phyloP scores from a whole-genome alignment of 345 rosid genomes.

The Physaria fendleri region DNA sequence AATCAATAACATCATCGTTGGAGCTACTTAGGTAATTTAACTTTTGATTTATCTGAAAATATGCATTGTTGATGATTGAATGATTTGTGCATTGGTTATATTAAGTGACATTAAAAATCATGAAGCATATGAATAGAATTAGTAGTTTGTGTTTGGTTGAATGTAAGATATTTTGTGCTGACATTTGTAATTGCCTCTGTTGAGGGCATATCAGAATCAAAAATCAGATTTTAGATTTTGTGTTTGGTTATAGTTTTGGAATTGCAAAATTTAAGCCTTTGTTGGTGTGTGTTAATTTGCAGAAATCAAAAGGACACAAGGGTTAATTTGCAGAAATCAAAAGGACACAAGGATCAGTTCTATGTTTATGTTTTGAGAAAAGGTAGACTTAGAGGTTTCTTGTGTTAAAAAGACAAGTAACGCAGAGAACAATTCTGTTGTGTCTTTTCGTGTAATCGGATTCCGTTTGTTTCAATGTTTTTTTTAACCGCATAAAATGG shows the following conservation, averaged over 20 bases:
- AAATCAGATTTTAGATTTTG: not conserved
- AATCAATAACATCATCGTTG: constrained; percentile 57
- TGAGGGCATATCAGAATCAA: too few species aligned
- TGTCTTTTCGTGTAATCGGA: not conserved
- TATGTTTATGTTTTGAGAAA: not conserved
- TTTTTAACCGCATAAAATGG: too few species aligned
- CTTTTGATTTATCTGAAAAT: not conserved
- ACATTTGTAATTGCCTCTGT: too few species aligned
- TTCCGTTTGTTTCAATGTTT: constrained; percentile 11
- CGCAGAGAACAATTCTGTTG: not conserved
- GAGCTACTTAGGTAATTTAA: constrained; percentile 35
- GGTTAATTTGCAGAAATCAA: constrained; percentile 15
- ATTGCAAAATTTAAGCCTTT: constrained; percentile 5
- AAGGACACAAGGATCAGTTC: not conserved
- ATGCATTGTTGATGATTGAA: not conserved
- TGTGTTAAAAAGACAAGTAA: not conserved
- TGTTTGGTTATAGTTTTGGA: not conserved
- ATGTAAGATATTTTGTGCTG: too few species aligned
- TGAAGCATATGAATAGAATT: too few species aligned
- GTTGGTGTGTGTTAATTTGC: not conserved
- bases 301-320: not conserved
- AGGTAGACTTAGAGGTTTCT: not conserved
- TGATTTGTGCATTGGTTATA: not conserved
- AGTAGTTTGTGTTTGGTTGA: too few species aligned
- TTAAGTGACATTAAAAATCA: too few species aligned